Percentiles rank a stretch among this genome's conserved stretches.
Conservation (phyloP, 116 monocot species). For the Posidonia oceanica region DNA sequence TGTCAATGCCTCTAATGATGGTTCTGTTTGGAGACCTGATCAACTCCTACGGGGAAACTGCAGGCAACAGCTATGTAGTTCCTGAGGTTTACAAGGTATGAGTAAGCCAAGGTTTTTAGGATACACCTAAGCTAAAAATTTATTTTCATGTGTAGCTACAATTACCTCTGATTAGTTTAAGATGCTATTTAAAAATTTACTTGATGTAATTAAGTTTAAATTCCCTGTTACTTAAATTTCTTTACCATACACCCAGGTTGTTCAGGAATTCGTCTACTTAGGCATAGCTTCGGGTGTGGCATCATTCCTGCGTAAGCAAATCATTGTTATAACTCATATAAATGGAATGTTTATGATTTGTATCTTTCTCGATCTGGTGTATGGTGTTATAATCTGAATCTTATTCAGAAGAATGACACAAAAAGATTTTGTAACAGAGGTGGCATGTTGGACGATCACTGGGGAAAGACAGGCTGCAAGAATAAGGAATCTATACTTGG, state of each 20-base stretch:
- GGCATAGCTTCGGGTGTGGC: slow-evolving; percentile 34
- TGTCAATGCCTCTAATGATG: slow-evolving; percentile 43
- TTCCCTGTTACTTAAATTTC: neutral
- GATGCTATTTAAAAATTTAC: neutral
- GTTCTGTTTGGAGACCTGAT: slow-evolving; percentile 45
- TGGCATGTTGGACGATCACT: slow-evolving; percentile 47
- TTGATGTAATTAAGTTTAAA: neutral
- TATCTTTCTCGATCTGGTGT: neutral
- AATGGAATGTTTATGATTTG: no score
- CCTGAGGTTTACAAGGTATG: slow-evolving; percentile 41
- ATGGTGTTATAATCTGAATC: neutral
- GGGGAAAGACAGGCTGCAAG: slow-evolving; percentile 38
- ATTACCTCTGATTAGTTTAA: no score
- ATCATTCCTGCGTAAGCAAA: slow-evolving; percentile 20
- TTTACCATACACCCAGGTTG: slow-evolving; percentile 17
- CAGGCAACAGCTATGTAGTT: slow-evolving; percentile 14
- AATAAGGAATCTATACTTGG: slow-evolving; percentile 36
- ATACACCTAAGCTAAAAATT: neutral
- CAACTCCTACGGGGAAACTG: slow-evolving; percentile 33
- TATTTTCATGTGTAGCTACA: no score
- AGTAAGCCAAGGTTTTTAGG: no score
- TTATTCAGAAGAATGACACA: neutral
- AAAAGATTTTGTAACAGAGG: slow-evolving; percentile 17
- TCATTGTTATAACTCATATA: neutral
- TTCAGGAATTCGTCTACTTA: slow-evolving; percentile 33